Evolutionary conservation across 495 filamentous ascomycete genomes (phyloP).

Genomic region (Aspergillus carlsbadensis): DNA sequence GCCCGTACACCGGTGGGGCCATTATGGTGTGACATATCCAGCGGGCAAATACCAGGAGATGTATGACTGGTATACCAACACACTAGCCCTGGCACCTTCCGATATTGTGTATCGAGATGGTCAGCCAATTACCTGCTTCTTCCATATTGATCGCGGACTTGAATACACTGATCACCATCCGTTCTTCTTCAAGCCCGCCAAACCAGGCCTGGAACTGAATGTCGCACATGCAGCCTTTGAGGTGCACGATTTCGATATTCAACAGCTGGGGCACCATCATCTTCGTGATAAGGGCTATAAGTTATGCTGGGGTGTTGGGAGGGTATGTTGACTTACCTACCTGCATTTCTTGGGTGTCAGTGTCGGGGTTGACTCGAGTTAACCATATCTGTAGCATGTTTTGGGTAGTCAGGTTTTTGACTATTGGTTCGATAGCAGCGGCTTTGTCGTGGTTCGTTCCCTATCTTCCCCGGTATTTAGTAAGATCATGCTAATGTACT

Average conservation of each 20-base stretch:
- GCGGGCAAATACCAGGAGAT: neutral
- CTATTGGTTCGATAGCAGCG: slow-evolving; percentile 66
- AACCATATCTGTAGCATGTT: slow-evolving; percentile 49
- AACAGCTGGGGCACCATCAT: slow-evolving; percentile 73
- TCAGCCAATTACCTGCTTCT: slow-evolving; percentile 51
- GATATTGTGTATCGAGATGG: slow-evolving; percentile 22
- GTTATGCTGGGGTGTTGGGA: slow-evolving; percentile 69
- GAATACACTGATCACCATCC: slow-evolving; percentile 66
- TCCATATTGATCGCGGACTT: slow-evolving; percentile 59
- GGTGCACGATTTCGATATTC: slow-evolving; percentile 71
- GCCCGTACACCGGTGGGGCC: slow-evolving; percentile 48
- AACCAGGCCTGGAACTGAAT: slow-evolving; percentile 52
- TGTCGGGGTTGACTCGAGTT: too few relatives aligned
- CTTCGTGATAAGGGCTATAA: slow-evolving; percentile 60
- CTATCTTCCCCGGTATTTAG: too few relatives aligned
- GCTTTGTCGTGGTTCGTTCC: slow-evolving; percentile 51
- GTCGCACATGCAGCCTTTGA: slow-evolving; percentile 73
- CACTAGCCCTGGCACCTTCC: slow-evolving; percentile 62
- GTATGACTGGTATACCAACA: slow-evolving; percentile 57
- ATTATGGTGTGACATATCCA: neutral
- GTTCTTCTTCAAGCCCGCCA: slow-evolving; percentile 59
- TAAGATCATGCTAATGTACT: too few relatives aligned
- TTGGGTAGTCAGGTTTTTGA: slow-evolving; percentile 76
- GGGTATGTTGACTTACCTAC: neutral
- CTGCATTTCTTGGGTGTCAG: too few relatives aligned